phyloP scores from a whole-genome alignment of 1,284 basidiomycete species.

The Cryptococcus jaspeensis region DNA sequence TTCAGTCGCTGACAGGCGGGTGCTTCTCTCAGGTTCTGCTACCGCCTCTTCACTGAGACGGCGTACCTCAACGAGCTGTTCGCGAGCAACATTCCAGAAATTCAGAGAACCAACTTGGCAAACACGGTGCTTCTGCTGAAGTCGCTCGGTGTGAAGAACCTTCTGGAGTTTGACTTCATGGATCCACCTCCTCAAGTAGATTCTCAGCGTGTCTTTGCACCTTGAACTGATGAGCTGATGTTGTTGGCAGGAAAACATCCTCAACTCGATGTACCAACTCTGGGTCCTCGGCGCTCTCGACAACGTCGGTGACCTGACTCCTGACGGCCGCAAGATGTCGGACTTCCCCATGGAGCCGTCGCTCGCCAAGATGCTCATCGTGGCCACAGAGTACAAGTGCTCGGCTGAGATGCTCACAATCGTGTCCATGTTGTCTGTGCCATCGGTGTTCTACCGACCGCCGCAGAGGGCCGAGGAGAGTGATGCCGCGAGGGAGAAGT shows the following conservation, averaged over 20 bases:
- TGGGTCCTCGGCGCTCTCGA: conserved; percentile 98
- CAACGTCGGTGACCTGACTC: conserved; percentile 94
- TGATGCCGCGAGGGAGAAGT: conserved; percentile 95
- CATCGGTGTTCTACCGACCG: conserved; percentile 92
- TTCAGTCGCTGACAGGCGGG: not conserved
- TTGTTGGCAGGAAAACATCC: conserved; percentile 72
- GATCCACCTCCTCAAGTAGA: conserved; percentile 74
- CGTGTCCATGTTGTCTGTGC: conserved; percentile 97
- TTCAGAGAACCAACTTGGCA: conserved; percentile 94
- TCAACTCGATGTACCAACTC: conserved; percentile 98
- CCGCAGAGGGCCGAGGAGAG: conserved; percentile 94
- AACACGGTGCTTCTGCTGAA: conserved; percentile 95
- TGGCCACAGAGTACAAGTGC: conserved; percentile 88
- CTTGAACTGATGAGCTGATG: conserved; percentile 1
- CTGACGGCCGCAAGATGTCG: conserved; percentile 91
- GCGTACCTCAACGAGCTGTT: conserved; percentile 95
- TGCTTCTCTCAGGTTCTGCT: conserved; percentile 67
- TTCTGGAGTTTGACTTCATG: conserved; percentile 99
- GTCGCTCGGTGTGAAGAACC: conserved; percentile 88
- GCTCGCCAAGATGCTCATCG: conserved; percentile 97
- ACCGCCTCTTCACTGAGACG: conserved; percentile 95
- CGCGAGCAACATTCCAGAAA: conserved; percentile 95
- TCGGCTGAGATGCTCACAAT: conserved; percentile 96
- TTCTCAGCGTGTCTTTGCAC: not conserved
- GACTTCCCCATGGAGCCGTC: conserved; percentile 98